phyloP scores from a whole-genome alignment of 441 rosid species.

The Pelargonium fulgidum region DNA sequence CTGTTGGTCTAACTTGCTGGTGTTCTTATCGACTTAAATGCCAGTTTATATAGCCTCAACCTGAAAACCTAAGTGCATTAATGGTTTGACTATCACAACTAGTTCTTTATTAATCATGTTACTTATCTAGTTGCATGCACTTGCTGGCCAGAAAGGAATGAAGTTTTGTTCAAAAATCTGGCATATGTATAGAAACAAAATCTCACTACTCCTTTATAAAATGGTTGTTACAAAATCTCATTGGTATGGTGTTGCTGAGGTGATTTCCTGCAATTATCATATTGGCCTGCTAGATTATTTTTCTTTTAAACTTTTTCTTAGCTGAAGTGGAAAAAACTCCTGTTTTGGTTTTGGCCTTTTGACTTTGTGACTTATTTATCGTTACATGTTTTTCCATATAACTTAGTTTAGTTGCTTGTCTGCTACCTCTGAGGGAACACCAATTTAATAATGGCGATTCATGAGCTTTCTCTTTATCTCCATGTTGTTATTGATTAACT shows the following conservation, averaged over 20 bases:
- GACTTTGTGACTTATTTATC: not conserved
- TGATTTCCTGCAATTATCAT: not conserved
- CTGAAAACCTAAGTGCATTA: not conserved
- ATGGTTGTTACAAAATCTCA: too few relatives aligned
- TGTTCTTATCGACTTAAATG: not conserved
- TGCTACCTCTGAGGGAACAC: too few relatives aligned
- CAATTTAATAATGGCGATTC: too few relatives aligned
- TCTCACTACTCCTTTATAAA: not conserved
- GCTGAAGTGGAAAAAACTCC: not conserved
- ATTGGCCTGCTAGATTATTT: not conserved
- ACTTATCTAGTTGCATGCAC: not conserved
- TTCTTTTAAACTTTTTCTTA: not conserved
- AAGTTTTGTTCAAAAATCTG: not conserved
- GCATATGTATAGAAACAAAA: not conserved
- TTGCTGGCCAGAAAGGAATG: not conserved
- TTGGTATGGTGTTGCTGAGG: not conserved
- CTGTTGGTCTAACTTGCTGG: constrained; percentile 2
- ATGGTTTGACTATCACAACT: not conserved
- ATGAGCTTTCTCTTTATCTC: not conserved
- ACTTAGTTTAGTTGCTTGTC: too few relatives aligned
- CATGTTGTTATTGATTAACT: constrained; percentile 8
- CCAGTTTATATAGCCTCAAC: not conserved
- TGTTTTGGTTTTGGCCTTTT: not conserved
- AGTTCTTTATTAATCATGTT: not conserved
- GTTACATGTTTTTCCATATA: too few relatives aligned